Percentiles rank a stretch among this genome's conserved stretches.
phyloP scores from a whole-genome alignment of 495 filamentous ascomycete genomes.

The Neurospora sp. region DNA sequence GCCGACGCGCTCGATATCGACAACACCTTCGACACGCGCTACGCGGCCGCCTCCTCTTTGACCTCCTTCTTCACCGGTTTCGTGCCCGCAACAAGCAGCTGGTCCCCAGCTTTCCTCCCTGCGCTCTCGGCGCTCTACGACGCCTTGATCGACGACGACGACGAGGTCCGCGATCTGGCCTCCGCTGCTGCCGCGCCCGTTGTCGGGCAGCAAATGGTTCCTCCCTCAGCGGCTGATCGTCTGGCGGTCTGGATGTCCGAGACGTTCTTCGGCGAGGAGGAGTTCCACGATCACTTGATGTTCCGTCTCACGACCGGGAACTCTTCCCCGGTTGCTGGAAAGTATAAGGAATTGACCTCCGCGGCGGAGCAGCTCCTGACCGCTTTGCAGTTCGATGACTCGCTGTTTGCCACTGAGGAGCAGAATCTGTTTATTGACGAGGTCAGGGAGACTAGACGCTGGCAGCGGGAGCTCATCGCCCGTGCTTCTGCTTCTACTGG shows the following conservation, averaged over 20 bases:
- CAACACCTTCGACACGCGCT: conserved; percentile 52
- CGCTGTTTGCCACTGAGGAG: conserved; percentile 79
- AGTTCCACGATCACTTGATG: conserved; percentile 26
- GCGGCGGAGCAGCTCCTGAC: conserved; percentile 38
- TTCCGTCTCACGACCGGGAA: conserved; percentile 20
- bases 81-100: not conserved
- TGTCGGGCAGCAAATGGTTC: conserved; percentile 23
- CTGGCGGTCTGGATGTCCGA: conserved; percentile 27
- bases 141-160: conserved; percentile 78
- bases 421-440: conserved; percentile 85
- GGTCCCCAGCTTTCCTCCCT: conserved; percentile 25
- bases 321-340: not conserved
- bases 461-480: conserved; percentile 35
- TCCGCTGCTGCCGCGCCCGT: conserved; percentile 37
- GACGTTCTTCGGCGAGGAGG: conserved; percentile 11
- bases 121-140: conserved; percentile 41
- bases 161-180: conserved; percentile 64
- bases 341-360: conserved; percentile 17
- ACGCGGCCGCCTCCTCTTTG: conserved; percentile 41
- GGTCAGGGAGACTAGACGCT: conserved; percentile 55
- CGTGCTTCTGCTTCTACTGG: not conserved
- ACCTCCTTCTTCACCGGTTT: conserved; percentile 20
- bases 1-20: conserved; percentile 29
- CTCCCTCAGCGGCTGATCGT: conserved; percentile 28
- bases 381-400: conserved; percentile 51